These are phyloP conservation scores for Monilinia vaccinii-corymbosi DNA, from an alignment of 2,329 filamentous ascomycete genomes.

Conservation along the genomic window DNA sequence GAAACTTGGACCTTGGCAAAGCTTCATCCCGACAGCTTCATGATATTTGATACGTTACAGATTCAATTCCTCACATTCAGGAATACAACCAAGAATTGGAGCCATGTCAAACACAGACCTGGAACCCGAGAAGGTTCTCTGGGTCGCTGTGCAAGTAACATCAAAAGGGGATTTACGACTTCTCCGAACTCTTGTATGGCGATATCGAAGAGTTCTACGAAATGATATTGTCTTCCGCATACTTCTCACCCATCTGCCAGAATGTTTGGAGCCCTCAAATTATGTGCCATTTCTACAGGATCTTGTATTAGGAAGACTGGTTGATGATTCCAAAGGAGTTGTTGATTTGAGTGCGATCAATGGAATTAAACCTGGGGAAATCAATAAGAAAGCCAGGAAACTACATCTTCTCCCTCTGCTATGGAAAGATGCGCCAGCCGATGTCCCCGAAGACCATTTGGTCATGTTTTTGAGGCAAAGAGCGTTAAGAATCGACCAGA, in stretches of 20 bases:
- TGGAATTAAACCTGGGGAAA: slow-evolving; percentile 52
- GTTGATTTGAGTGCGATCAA: slow-evolving; percentile 49
- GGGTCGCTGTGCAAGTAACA: slow-evolving; percentile 64
- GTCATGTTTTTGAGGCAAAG: slow-evolving; percentile 59
- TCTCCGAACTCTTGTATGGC: slow-evolving; percentile 50
- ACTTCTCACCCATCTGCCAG: slow-evolving; percentile 68
- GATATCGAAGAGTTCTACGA: slow-evolving; percentile 48
- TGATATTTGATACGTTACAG: background rate
- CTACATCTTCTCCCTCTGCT: slow-evolving; percentile 52
- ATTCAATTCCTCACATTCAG: background rate
- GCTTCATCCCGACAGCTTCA: slow-evolving; percentile 6
- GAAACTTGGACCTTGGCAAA: background rate
- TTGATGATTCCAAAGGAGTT: slow-evolving; percentile 31
- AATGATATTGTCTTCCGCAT: slow-evolving; percentile 61
- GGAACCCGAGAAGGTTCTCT: slow-evolving; percentile 58
- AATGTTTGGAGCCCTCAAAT: slow-evolving; percentile 52
- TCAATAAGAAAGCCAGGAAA: slow-evolving; percentile 53
- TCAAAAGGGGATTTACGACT: slow-evolving; percentile 54
- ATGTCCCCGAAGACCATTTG: slow-evolving; percentile 45
- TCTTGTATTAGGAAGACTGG: slow-evolving; percentile 31
- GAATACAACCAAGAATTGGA: slow-evolving; percentile 10
- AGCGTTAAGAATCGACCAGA: slow-evolving; percentile 58
- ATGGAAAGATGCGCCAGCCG: slow-evolving; percentile 38
- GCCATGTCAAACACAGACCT: slow-evolving; percentile 35
- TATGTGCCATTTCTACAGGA: slow-evolving; percentile 55